Percentiles rank a stretch among this genome's conserved stretches.
Conservation (phyloP, 495 filamentous ascomycete species). For the Arthonia radiata region DNA sequence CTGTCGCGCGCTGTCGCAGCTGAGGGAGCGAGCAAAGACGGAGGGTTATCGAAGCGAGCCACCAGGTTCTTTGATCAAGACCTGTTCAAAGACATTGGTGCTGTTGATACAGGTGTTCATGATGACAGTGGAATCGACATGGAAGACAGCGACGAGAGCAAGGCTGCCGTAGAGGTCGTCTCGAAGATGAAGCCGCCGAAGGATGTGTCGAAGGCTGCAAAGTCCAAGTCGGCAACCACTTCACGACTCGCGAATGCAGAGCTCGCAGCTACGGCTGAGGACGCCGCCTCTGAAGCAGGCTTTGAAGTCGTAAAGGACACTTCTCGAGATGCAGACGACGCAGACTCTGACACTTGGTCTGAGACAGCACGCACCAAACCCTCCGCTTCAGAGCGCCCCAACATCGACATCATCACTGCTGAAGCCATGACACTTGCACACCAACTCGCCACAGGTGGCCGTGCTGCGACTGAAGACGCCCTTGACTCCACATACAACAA, state of each 20-base stretch:
- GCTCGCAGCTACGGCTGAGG: constrained; percentile 3
- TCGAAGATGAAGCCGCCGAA: constrained; percentile 1
- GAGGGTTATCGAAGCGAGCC: constrained; percentile 55
- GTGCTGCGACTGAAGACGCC: constrained; percentile 45
- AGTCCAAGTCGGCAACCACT: constrained; percentile 3
- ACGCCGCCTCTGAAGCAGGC: constrained; percentile 16
- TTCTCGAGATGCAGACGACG: constrained; percentile 34
- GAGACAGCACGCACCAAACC: constrained; percentile 22
- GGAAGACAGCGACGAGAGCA: constrained; percentile 9
- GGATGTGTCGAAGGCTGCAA: constrained; percentile 1
- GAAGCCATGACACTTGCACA: constrained; percentile 98
- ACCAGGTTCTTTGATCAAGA: constrained; percentile 84
- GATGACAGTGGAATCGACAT: constrained; percentile 28
- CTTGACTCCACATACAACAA: constrained; percentile 87
- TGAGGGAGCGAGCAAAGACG: constrained; percentile 16
- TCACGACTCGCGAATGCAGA: constrained; percentile 4
- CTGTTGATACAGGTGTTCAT: constrained; percentile 17
- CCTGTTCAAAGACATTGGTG: constrained; percentile 61
- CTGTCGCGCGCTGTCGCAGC: constrained; percentile 20
- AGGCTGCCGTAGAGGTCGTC: not conserved
- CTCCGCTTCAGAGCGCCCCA: constrained; percentile 15
- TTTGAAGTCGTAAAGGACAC: constrained; percentile 20
- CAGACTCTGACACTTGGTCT: constrained; percentile 42
- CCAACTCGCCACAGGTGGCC: constrained; percentile 64
- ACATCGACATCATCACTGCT: constrained; percentile 95